phyloP scores from a whole-genome alignment of 1,284 basidiomycete genomes.

The Heimioporus punctisporus region DNA sequence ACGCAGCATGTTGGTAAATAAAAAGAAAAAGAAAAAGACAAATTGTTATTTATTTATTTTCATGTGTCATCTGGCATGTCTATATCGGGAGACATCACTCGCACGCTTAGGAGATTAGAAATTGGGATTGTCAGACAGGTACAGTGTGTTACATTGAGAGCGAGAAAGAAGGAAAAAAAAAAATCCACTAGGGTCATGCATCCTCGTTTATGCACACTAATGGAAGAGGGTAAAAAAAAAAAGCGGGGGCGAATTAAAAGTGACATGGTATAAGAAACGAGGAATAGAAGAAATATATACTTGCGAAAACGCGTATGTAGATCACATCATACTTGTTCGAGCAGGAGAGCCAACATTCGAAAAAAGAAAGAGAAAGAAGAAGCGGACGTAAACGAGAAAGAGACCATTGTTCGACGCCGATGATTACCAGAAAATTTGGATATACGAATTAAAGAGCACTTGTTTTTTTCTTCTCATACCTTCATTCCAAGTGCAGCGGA shows the following conservation, averaged over 20 bases:
- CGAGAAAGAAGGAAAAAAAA: neutral
- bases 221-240: neutral
- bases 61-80: too few relatives aligned
- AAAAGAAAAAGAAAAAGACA: too few relatives aligned
- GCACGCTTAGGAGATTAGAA: too few relatives aligned
- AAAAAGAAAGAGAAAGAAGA: neutral
- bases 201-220: conserved; percentile 23
- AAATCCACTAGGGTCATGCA: neutral
- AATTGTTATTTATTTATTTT: too few relatives aligned
- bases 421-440: conserved; percentile 28
- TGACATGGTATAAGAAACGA: conserved; percentile 20
- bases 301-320: conserved; percentile 6
- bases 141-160: too few relatives aligned
- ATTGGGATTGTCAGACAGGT: too few relatives aligned
- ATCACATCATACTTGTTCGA: conserved; percentile 7
- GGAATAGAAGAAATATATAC: conserved; percentile 15
- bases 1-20: conserved; percentile 39
- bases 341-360: conserved; percentile 1
- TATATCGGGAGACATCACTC: too few relatives aligned
- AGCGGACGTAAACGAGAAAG: conserved; percentile 1
- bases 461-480: conserved; percentile 20
- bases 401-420: conserved; percentile 31
- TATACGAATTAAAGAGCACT: conserved; percentile 20
- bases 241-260: conserved; percentile 27
- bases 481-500: conserved; percentile 36